These are phyloP conservation scores for Cyberlindnera misumaiensis DNA, from an alignment of 805 yeast genomes.

Conservation along the genomic window DNA sequence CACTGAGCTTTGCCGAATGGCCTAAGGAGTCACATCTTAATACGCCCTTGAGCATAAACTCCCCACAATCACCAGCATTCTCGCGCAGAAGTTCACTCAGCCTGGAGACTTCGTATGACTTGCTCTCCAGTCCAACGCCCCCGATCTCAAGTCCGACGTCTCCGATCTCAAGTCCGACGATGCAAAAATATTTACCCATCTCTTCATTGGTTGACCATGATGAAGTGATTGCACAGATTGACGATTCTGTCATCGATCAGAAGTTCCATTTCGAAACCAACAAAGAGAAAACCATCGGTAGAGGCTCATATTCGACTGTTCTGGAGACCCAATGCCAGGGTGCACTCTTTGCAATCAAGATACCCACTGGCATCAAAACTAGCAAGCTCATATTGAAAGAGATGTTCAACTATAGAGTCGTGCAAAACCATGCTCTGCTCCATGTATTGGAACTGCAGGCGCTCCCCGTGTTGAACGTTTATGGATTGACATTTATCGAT, in stretches of 20 bases:
- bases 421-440: constrained; percentile 6
- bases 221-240: constrained; percentile 2
- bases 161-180: constrained; percentile 1
- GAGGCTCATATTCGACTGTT: constrained; percentile 19
- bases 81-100: too few relatives aligned
- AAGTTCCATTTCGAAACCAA: constrained; percentile 3
- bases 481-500: constrained; percentile 14
- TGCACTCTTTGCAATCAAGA: constrained; percentile 14
- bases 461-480: constrained; percentile 15
- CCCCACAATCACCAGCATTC: too few relatives aligned
- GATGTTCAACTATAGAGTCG: constrained; percentile 13
- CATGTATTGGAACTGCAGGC: constrained; percentile 4
- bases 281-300: constrained; percentile 8
- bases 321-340: constrained; percentile 4
- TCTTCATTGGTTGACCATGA: constrained; percentile 1
- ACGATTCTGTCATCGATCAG: constrained; percentile 9
- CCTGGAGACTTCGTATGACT: too few relatives aligned
- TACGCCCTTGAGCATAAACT: too few relatives aligned
- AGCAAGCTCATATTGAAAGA: constrained; percentile 15
- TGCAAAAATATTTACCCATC: constrained; percentile 1
- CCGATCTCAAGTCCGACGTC: constrained; percentile 1
- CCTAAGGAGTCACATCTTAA: too few relatives aligned
- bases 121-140: background rate
- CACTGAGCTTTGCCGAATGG: too few relatives aligned
- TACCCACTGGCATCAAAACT: constrained; percentile 12